Percentiles rank a stretch among this genome's conserved stretches.
phyloP scores from a whole-genome alignment of 108 stramenopile genomes.

The Skeletonema grethae region DNA sequence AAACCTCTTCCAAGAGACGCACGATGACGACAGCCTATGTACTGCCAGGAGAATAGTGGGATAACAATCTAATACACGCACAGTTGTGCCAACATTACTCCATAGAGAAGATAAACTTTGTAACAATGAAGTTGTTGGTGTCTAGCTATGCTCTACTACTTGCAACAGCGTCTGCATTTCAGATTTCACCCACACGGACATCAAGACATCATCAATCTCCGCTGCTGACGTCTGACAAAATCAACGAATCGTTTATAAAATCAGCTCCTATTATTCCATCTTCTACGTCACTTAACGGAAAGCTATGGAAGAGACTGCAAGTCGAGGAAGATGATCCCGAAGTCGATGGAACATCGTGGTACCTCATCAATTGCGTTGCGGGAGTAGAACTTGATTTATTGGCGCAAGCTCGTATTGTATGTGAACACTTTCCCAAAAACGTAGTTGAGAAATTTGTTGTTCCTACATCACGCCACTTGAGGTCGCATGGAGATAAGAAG shows the following conservation, averaged over 20 bases:
- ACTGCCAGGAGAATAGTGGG: not conserved
- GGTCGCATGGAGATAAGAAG: conserved; percentile 78
- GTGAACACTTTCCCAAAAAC: conserved; percentile 38
- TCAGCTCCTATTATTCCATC: not conserved
- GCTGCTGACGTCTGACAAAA: not conserved
- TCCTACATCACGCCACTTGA: conserved; percentile 56
- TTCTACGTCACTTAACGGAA: conserved; percentile 38
- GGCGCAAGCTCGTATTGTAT: conserved; percentile 52
- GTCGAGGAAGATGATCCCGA: conserved; percentile 74
- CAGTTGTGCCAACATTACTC: not conserved
- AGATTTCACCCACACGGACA: not conserved
- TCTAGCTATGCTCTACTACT: not conserved
- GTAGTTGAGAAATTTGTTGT: conserved; percentile 70
- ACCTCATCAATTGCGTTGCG: conserved; percentile 84
- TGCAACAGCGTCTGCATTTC: conserved; percentile 12
- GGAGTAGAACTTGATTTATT: conserved; percentile 75
- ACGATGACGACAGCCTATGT: too few relatives aligned
- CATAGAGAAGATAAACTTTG: not conserved
- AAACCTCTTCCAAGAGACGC: too few relatives aligned
- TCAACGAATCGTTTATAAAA: conserved; percentile 1
- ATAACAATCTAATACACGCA: too few relatives aligned
- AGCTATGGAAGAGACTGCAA: conserved; percentile 58
- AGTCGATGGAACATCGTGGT: conserved; percentile 60
- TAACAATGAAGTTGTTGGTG: not conserved
- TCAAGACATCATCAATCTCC: not conserved